These are phyloP conservation scores for Fusarium sp. DNA, from an alignment of 2,329 filamentous ascomycete genomes.

Conservation along the genomic window DNA sequence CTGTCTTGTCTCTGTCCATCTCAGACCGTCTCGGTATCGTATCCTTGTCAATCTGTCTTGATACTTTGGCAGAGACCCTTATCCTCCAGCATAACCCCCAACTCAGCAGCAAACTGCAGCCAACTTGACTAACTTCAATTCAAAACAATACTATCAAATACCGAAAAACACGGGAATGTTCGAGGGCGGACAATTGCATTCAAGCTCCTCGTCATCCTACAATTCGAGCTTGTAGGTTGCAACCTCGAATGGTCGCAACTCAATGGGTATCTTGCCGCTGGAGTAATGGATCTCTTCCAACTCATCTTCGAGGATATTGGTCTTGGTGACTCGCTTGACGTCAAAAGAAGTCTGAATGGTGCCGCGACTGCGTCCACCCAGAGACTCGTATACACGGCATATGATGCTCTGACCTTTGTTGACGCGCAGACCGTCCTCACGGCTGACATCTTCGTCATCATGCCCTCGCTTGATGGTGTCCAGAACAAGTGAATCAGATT, in stretches of 20 bases:
- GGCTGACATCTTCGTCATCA: slow-evolving; percentile 80
- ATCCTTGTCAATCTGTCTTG: background rate
- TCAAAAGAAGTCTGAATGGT: slow-evolving; percentile 75
- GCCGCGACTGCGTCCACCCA: slow-evolving; percentile 84
- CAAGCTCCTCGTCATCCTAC: slow-evolving; percentile 49
- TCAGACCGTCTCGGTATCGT: background rate
- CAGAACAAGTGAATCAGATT: slow-evolving; percentile 74
- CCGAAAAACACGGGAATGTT: slow-evolving; percentile 33
- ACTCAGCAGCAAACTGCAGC: background rate
- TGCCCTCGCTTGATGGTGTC: slow-evolving; percentile 96
- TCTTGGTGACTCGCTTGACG: slow-evolving; percentile 83
- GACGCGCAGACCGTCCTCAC: slow-evolving; percentile 69
- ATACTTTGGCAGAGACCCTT: background rate
- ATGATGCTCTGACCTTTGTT: slow-evolving; percentile 84
- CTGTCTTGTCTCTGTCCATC: background rate
- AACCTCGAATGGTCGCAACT: slow-evolving; percentile 85
- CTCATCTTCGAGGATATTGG: slow-evolving; percentile 91
- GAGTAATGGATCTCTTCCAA: slow-evolving; percentile 70
- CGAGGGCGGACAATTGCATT: slow-evolving; percentile 41
- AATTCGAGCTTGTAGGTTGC: slow-evolving; percentile 78
- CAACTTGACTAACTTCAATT: background rate
- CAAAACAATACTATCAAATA: slow-evolving; percentile 7
- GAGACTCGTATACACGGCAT: slow-evolving; percentile 85
- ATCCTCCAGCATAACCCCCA: background rate
- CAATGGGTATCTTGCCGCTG: slow-evolving; percentile 67